A percentile compares a stretch with the other conserved stretches of the same genome.
Conservation (phyloP, 148 eudicot genomes). For the Silene latifolia region DNA sequence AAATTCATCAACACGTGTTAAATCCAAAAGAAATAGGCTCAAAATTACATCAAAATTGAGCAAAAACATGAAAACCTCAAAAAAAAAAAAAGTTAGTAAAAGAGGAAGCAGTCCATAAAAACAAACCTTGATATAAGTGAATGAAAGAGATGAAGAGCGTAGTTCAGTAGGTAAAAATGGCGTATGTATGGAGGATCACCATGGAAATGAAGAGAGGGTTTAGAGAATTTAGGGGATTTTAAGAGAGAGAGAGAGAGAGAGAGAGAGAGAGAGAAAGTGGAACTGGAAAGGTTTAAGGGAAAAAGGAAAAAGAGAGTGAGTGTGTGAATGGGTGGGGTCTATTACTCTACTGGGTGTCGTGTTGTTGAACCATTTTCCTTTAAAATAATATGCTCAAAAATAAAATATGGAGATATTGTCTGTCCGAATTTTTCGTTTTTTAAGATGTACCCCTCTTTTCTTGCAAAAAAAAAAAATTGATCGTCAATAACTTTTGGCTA, state of each 20-base stretch:
- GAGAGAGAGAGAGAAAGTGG: not conserved
- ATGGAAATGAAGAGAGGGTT: not conserved
- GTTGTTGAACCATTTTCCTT: no score
- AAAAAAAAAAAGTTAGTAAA: not conserved
- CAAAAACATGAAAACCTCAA: slow-evolving; percentile 2
- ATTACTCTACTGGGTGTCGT: no score
- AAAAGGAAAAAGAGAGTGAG: no score
- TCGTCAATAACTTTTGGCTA: no score
- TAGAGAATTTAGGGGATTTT: not conserved
- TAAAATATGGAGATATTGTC: no score
- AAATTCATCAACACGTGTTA: not conserved
- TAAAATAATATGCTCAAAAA: no score
- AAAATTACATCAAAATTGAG: not conserved
- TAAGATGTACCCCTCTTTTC: no score
- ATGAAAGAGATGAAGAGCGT: not conserved
- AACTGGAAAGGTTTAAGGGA: not conserved
- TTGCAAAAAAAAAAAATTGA: no score
- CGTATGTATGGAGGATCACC: not conserved
- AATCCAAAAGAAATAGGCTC: not conserved
- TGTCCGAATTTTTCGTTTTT: no score
- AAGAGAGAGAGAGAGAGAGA: no score
- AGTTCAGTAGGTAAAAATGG: not conserved
- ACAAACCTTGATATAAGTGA: not conserved
- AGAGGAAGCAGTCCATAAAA: not conserved
- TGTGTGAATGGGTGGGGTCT: no score